A percentile compares a stretch with the other conserved stretches of the same genome.
phyloP scores from a whole-genome alignment of 306 rosid genomes.

The Prunus campanulata region DNA sequence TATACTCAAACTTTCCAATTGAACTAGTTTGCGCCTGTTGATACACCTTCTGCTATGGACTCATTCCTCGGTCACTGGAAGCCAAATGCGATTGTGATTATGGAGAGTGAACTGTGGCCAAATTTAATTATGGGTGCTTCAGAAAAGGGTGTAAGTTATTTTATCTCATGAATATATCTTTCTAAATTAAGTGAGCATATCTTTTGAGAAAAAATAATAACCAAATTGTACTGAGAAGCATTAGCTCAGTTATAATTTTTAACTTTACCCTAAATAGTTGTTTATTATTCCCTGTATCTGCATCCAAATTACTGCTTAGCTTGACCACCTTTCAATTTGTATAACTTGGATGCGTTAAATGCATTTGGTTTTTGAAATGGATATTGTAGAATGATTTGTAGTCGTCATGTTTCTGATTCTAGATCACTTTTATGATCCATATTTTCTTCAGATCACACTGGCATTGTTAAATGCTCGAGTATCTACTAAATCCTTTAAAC shows the following conservation, averaged over 20 bases:
- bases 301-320: neutral
- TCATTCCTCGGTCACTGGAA: slow-evolving; percentile 78
- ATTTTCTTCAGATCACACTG: slow-evolving; percentile 56
- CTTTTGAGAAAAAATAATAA: neutral
- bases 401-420: slow-evolving; percentile 22
- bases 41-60: slow-evolving; percentile 60
- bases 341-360: neutral
- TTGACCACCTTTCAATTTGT: neutral
- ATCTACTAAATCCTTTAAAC: slow-evolving; percentile 65
- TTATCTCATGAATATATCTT: slow-evolving; percentile 1
- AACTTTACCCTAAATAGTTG: neutral
- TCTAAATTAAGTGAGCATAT: neutral
- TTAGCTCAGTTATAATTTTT: neutral
- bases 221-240: neutral
- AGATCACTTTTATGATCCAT: slow-evolving; percentile 2
- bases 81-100: slow-evolving; percentile 65
- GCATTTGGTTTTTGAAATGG: neutral
- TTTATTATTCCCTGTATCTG: neutral
- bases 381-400: neutral
- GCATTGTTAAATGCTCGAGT: slow-evolving; percentile 84
- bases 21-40: slow-evolving; percentile 78
- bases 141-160: slow-evolving; percentile 64
- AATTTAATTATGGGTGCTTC: slow-evolving; percentile 86
- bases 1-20: slow-evolving; percentile 27
- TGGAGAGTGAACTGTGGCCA: slow-evolving; percentile 97